These are phyloP conservation scores for Gnomoniopsis smithogilvyi DNA, from an alignment of 2,329 filamentous ascomycete genomes.

Conservation along the genomic window DNA sequence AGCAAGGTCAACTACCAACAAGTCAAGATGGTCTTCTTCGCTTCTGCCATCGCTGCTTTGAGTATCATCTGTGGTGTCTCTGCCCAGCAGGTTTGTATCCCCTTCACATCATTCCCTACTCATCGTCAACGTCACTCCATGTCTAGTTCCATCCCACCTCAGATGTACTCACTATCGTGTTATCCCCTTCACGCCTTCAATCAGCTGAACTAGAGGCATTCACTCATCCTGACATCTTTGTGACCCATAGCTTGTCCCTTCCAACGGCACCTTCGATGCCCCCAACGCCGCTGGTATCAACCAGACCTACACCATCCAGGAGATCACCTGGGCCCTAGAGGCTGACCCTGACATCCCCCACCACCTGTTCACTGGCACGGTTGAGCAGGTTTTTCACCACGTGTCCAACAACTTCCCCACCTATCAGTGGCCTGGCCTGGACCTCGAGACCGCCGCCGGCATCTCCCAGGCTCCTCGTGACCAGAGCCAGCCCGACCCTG, in stretches of 20 bases:
- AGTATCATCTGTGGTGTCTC: not conserved
- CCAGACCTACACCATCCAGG: not conserved
- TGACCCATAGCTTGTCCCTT: not conserved
- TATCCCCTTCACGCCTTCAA: not conserved
- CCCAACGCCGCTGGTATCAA: not conserved
- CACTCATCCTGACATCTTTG: not conserved
- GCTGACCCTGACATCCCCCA: not conserved
- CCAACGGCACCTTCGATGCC: not conserved
- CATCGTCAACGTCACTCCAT: no score
- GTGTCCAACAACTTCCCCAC: not conserved
- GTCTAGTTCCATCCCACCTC: no score
- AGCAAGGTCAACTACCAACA: not conserved
- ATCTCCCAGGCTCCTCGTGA: conserved; percentile 8
- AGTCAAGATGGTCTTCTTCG: not conserved
- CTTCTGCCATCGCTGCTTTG: not conserved
- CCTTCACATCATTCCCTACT: no score
- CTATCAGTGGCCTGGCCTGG: not conserved
- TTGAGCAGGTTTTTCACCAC: not conserved
- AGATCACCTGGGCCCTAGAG: conserved; percentile 1
- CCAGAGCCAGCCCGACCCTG: conserved; percentile 1
- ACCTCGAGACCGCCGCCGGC: not conserved
- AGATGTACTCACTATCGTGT: no score
- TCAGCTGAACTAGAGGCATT: not conserved
- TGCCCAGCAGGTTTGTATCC: not conserved
- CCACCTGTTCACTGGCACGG: not conserved